phyloP scores from a whole-genome alignment of 1,284 basidiomycete species.

The Cutaneotrichosporon arboriforme region DNA sequence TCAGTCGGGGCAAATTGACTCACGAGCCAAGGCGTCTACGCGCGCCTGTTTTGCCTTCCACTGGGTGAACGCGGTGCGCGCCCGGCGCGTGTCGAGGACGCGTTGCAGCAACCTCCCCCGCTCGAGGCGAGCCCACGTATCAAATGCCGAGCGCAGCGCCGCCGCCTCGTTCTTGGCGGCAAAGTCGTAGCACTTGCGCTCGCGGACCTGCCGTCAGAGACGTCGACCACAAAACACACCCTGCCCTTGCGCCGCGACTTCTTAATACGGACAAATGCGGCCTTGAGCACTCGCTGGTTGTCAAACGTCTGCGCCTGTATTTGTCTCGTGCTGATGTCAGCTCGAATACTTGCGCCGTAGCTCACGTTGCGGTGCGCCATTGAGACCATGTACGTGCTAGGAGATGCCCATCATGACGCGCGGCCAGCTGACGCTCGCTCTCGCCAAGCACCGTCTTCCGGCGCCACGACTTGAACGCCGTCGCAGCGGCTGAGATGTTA shows the following conservation, averaged over 20 bases:
- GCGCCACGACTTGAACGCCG: constrained; percentile 19
- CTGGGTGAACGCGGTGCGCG: not conserved
- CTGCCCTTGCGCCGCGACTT: not conserved
- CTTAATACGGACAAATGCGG: constrained; percentile 15
- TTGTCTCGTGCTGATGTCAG: constrained; percentile 6
- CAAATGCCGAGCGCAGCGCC: constrained; percentile 10
- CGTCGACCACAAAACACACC: too few relatives aligned
- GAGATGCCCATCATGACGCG: constrained; percentile 5
- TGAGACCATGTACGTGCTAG: constrained; percentile 18
- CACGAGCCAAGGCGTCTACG: constrained; percentile 4
- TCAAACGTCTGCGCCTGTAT: constrained; percentile 7
- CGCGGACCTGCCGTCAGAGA: not conserved
- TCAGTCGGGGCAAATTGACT: not conserved
- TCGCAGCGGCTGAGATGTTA: not conserved
- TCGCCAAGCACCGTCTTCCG: constrained; percentile 12
- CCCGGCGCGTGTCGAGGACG: constrained; percentile 10
- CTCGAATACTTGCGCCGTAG: not conserved
- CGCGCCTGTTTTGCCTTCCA: constrained; percentile 10
- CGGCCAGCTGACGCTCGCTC: constrained; percentile 9
- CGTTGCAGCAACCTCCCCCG: constrained; percentile 13
- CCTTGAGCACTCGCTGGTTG: constrained; percentile 6
- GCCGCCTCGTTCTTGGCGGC: constrained; percentile 9
- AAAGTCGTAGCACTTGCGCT: constrained; percentile 1
- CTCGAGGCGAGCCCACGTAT: constrained; percentile 13
- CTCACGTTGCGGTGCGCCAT: constrained; percentile 24